Conservation (phyloP, 345 rosid species). For the Brassica carinata region DNA sequence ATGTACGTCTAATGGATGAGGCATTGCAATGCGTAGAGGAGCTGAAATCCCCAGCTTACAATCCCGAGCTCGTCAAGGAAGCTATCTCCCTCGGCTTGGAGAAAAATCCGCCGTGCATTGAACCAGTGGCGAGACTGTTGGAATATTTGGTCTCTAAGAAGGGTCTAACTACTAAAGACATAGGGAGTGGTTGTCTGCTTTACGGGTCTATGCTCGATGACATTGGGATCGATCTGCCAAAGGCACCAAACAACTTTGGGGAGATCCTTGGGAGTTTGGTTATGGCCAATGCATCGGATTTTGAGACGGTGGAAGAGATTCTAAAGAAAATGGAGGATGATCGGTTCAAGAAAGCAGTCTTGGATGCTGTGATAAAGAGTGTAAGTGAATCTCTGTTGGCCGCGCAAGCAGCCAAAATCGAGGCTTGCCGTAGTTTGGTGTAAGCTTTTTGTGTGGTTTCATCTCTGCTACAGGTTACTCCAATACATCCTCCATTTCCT, state of each 20-base stretch:
- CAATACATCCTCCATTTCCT: background rate
- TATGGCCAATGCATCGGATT: conserved; percentile 52
- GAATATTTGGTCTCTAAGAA: conserved; percentile 52
- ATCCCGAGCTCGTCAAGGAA: conserved; percentile 78
- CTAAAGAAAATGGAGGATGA: conserved; percentile 71
- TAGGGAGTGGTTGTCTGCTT: conserved; percentile 67
- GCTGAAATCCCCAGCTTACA: conserved; percentile 63
- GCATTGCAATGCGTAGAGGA: conserved; percentile 83
- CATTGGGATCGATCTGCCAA: conserved; percentile 79
- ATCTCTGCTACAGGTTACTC: background rate
- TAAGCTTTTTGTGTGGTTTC: conserved; percentile 12
- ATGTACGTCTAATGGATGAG: conserved; percentile 56
- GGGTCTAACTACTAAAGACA: conserved; percentile 53
- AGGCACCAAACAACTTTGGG: conserved; percentile 77
- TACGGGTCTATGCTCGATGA: conserved; percentile 79
- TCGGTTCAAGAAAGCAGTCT: conserved; percentile 51
- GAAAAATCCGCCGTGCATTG: conserved; percentile 65
- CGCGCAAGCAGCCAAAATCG: conserved; percentile 56
- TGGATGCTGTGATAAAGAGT: conserved; percentile 55
- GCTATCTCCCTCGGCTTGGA: conserved; percentile 75
- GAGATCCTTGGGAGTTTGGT: conserved; percentile 68
- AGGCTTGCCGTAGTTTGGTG: conserved; percentile 59
- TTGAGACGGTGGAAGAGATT: conserved; percentile 56
- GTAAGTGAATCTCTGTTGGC: conserved; percentile 48
- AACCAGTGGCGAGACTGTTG: conserved; percentile 54